Evolutionary conservation across 2,329 filamentous ascomycete species (phyloP).

Genomic region (Fusarium sambucinum): DNA sequence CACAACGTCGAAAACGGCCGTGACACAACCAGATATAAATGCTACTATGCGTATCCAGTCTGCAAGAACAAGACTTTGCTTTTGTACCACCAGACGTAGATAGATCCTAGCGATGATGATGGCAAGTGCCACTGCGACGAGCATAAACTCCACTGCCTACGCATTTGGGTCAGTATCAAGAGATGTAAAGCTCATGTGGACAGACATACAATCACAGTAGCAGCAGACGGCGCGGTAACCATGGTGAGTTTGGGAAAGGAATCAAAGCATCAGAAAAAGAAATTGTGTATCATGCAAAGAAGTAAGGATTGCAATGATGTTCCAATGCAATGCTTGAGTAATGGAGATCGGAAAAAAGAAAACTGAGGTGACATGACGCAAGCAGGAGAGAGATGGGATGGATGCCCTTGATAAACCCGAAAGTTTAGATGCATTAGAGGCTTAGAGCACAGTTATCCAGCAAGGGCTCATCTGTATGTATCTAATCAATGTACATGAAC

Average conservation of each 20-base stretch:
- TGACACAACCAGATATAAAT: constrained; percentile 16
- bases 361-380: not conserved
- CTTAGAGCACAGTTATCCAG: not conserved
- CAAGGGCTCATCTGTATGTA: not conserved
- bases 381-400: not conserved
- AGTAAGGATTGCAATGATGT: not conserved
- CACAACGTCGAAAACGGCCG: constrained; percentile 20
- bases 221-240: constrained; percentile 20
- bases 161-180: not conserved
- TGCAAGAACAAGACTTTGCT: constrained; percentile 16
- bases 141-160: constrained; percentile 5
- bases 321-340: not conserved
- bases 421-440: not conserved
- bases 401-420: not conserved
- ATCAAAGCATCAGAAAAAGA: constrained; percentile 1
- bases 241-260: not conserved
- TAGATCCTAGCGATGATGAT: constrained; percentile 33
- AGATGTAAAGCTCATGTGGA: too few species aligned
- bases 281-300: not conserved
- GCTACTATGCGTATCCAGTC: constrained; percentile 24
- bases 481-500: not conserved
- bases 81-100: constrained; percentile 32
- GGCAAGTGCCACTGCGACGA: not conserved
- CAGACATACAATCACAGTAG: constrained; percentile 12
- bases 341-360: not conserved